These are phyloP conservation scores for Termitomyces sp. DNA, from an alignment of 768 basidiomycete species.

Conservation along the genomic window DNA sequence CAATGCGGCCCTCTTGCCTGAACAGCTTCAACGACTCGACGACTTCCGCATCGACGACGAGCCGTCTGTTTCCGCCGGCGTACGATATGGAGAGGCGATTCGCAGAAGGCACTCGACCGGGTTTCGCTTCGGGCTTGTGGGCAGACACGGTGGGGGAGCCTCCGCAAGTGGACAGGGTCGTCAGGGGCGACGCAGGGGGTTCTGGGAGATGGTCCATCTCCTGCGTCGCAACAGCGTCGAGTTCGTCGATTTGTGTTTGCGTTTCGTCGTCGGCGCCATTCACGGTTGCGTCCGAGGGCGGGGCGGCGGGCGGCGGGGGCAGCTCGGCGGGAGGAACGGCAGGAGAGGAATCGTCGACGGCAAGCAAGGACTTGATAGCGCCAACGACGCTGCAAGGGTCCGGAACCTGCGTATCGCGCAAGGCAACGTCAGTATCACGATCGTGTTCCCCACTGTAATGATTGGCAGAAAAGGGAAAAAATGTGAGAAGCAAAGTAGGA, in stretches of 20 bases:
- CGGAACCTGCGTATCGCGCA: slow-evolving; percentile 37
- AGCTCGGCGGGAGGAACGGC: neutral
- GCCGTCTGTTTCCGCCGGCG: slow-evolving; percentile 78
- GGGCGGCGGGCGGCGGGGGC: neutral
- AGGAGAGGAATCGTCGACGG: neutral
- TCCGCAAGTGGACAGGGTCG: slow-evolving; percentile 41
- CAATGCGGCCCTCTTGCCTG: slow-evolving; percentile 80
- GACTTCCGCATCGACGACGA: slow-evolving; percentile 85
- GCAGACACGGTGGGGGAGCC: slow-evolving; percentile 33
- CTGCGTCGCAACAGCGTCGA: slow-evolving; percentile 16
- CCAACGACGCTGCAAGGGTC: neutral
- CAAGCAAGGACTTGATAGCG: neutral
- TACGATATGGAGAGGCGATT: slow-evolving; percentile 95
- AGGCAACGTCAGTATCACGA: slow-evolving; percentile 24
- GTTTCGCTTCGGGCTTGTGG: slow-evolving; percentile 29
- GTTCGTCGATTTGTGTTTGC: slow-evolving; percentile 13
- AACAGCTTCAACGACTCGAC: slow-evolving; percentile 79
- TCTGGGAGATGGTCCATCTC: slow-evolving; percentile 48
- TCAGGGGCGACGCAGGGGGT: slow-evolving; percentile 52
- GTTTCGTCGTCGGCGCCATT: slow-evolving; percentile 14
- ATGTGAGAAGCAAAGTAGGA: slow-evolving; percentile 31
- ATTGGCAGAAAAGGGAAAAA: slow-evolving; percentile 23
- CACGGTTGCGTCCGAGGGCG: slow-evolving; percentile 15
- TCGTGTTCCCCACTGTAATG: slow-evolving; percentile 33
- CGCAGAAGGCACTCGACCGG: slow-evolving; percentile 54